Percentiles rank a stretch among this genome's conserved stretches.
Evolutionary conservation across 1,139 yeast species (phyloP).

Genomic region (Candida anutae): DNA sequence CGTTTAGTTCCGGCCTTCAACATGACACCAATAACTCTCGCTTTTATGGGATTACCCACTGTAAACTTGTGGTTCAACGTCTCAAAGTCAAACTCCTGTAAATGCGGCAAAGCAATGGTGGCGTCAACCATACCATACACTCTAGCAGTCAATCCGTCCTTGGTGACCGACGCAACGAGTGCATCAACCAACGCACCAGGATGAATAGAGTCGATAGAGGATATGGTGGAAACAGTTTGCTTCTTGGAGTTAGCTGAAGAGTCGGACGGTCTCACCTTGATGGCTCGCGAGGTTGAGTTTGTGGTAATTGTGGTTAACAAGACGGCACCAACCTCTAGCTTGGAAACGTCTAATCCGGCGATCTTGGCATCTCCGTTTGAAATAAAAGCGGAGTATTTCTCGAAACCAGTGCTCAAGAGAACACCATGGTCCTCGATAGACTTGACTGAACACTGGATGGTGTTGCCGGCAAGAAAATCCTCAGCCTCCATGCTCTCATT

Average conservation of each 20-base stretch:
- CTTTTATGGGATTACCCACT: conserved; percentile 58
- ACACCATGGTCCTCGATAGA: conserved; percentile 92
- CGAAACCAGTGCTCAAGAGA: conserved; percentile 61
- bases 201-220: conserved; percentile 68
- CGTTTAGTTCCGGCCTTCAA: conserved; percentile 50
- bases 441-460: conserved; percentile 68
- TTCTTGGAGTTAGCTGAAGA: conserved; percentile 26
- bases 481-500: conserved; percentile 56
- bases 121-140: conserved; percentile 73
- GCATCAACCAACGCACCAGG: conserved; percentile 85
- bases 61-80: conserved; percentile 55
- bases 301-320: conserved; percentile 40
- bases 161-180: conserved; percentile 49
- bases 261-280: conserved; percentile 45
- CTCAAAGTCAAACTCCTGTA: conserved; percentile 40
- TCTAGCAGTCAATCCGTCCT: conserved; percentile 58
- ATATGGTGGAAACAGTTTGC: conserved; percentile 43
- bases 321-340: conserved; percentile 36
- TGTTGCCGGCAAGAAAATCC: conserved; percentile 54
- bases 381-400: conserved; percentile 59
- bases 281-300: conserved; percentile 48
- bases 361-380: conserved; percentile 54
- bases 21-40: conserved; percentile 62
- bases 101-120: conserved; percentile 61
- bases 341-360: conserved; percentile 12